A percentile compares a stretch with the other conserved stretches of the same genome.
phyloP scores from a whole-genome alignment of 2,329 filamentous ascomycete species.

The Cladophialophora yegresii region DNA sequence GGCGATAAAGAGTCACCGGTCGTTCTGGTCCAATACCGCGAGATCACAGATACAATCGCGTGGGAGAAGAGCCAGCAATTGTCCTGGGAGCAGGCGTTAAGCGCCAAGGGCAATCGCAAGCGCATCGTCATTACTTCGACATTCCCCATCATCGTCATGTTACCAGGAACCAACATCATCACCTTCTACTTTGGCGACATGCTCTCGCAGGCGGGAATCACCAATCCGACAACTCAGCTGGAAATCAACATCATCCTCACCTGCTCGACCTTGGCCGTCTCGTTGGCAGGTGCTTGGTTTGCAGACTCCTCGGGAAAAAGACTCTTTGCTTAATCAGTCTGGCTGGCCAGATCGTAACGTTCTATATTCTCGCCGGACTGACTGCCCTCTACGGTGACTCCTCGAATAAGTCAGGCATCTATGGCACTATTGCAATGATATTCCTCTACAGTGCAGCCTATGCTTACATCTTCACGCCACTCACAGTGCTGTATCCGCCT shows the following conservation, averaged over 20 bases:
- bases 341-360: slow-evolving; percentile 45
- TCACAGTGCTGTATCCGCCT: slow-evolving; percentile 42
- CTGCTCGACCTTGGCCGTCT: slow-evolving; percentile 51
- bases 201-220: slow-evolving; percentile 45
- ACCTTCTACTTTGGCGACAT: slow-evolving; percentile 49
- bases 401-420: slow-evolving; percentile 45
- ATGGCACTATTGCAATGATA: slow-evolving; percentile 44
- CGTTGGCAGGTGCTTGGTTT: slow-evolving; percentile 49
- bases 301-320: slow-evolving; percentile 51
- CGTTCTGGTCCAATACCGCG: slow-evolving; percentile 47
- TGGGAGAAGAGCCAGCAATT: slow-evolving; percentile 47
- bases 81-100: slow-evolving; percentile 19
- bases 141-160: slow-evolving; percentile 41
- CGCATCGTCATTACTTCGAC: slow-evolving; percentile 45
- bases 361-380: slow-evolving; percentile 56
- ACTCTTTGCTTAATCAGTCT: slow-evolving; percentile 41
- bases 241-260: slow-evolving; percentile 56
- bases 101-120: slow-evolving; percentile 43
- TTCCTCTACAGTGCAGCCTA: slow-evolving; percentile 44
- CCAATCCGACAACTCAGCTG: slow-evolving; percentile 48
- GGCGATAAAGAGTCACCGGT: slow-evolving; percentile 47
- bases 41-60: slow-evolving; percentile 52
- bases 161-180: slow-evolving; percentile 46
- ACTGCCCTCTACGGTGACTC: slow-evolving; percentile 49
- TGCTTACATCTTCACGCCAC: slow-evolving; percentile 42